phyloP scores from a whole-genome alignment of 2,329 filamentous ascomycete species.

The Juglanconis oblonga region DNA sequence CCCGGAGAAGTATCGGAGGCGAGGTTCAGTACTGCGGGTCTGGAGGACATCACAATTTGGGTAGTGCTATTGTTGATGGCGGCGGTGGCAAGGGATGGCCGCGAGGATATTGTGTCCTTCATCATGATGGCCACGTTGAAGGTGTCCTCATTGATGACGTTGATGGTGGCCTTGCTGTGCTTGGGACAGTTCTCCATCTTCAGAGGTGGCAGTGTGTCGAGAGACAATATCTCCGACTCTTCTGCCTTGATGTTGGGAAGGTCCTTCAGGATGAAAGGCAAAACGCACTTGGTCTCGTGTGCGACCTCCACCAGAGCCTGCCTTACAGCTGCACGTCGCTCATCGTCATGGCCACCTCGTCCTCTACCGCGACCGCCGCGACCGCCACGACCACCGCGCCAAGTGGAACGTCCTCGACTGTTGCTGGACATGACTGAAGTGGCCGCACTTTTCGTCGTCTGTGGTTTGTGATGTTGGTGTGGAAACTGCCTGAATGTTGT shows the following conservation, averaged over 20 bases:
- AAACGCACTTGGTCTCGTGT: conserved; percentile 42
- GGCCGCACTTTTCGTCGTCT: background rate
- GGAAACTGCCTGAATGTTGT: background rate
- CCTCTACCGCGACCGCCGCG: conserved; percentile 31
- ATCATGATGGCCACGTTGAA: conserved; percentile 53
- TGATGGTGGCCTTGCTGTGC: conserved; percentile 33
- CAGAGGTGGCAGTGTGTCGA: conserved; percentile 37
- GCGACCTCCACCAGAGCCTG: conserved; percentile 39
- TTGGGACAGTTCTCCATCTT: conserved; percentile 40
- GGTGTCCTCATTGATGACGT: conserved; percentile 55
- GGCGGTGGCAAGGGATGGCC: background rate
- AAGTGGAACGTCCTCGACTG: conserved; percentile 4
- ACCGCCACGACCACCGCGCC: background rate
- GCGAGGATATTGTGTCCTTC: conserved; percentile 8
- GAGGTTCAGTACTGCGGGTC: conserved; percentile 64
- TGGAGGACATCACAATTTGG: conserved; percentile 19
- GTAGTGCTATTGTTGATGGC: background rate
- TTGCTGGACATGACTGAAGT: conserved; percentile 2
- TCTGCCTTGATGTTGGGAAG: conserved; percentile 38
- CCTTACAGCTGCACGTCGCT: background rate
- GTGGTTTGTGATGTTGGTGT: background rate
- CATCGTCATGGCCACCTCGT: background rate
- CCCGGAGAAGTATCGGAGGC: conserved; percentile 56
- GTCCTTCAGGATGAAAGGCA: conserved; percentile 44
- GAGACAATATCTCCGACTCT: conserved; percentile 36